Evolutionary conservation across 1,284 basidiomycete species (phyloP).

Genomic region (Microstroma glucosiphilum): DNA sequence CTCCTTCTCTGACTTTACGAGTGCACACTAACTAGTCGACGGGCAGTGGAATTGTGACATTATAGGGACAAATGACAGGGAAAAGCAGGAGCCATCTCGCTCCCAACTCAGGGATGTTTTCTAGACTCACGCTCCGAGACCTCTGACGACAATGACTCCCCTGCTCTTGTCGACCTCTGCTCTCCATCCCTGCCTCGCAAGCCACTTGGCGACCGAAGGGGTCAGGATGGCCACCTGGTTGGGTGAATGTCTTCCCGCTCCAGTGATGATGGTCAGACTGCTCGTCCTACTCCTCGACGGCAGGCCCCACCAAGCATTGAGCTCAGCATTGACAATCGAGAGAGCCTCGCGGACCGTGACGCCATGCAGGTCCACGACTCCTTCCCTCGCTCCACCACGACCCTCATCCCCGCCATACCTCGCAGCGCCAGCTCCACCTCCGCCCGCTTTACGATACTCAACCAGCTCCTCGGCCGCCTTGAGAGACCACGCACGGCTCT

Average conservation of each 20-base stretch:
- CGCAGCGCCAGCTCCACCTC: not conserved
- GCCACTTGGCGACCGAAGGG: slow-evolving; percentile 46
- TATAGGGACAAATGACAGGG: too few species aligned
- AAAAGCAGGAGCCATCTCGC: not conserved
- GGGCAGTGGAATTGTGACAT: too few species aligned
- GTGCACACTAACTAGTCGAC: too few species aligned
- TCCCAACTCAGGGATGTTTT: not conserved
- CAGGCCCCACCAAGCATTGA: slow-evolving; percentile 41
- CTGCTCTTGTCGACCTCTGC: slow-evolving; percentile 11
- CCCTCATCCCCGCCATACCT: not conserved
- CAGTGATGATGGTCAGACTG: slow-evolving; percentile 50
- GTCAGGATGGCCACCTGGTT: slow-evolving; percentile 46
- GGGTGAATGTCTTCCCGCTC: slow-evolving; percentile 49
- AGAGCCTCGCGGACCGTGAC: slow-evolving; percentile 50
- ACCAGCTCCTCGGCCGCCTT: slow-evolving; percentile 46
- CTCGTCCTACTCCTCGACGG: slow-evolving; percentile 16
- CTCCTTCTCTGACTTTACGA: too few species aligned
- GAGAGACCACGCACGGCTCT: slow-evolving; percentile 47
- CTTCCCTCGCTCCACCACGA: slow-evolving; percentile 8
- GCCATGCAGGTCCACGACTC: slow-evolving; percentile 49
- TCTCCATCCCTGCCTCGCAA: slow-evolving; percentile 48
- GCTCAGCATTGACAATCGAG: slow-evolving; percentile 43
- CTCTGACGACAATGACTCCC: slow-evolving; percentile 5
- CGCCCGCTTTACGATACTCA: slow-evolving; percentile 30
- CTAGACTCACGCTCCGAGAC: not conserved